Evolutionary conservation across 331 rosid species (phyloP), one percentile per base, ranked within the genome.

Genomic region (Rosa hybrid): DNA sequence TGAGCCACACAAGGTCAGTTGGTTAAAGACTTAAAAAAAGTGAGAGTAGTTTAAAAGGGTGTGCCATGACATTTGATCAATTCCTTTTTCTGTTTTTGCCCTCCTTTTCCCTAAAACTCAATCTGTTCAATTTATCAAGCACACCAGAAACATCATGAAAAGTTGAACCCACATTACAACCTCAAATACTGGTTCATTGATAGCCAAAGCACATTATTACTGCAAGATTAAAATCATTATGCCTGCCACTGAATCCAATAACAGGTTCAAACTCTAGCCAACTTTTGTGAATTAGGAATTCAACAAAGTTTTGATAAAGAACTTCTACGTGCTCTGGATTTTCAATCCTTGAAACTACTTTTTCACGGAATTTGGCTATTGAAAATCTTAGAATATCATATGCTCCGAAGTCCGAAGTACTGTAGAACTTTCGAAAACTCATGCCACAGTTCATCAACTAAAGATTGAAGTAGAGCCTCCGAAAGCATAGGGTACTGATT

Each of bases 1-100:
- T 68, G 76, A 56, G 80, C 80, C 84, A 75, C 27, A 56, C 27
- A 56, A 39, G 60, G 25, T 54, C n/a, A 53, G 23, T 67, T 50
- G 49, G 51, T 76, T 46, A 38, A 76, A 17, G 30, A 38, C 21
- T 34, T 54, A 11, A 0, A 53, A 73, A 73, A 42, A 48, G 72
- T 42, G 64, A 38, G 69, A 16, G 70, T 34, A 5, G 42, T 64
- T 64, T 1, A 27, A 72, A 49, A 72, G 54, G 45, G 60, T 23
- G 76, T 49, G 76, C 76, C 75, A 72, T 16, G 44, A 49, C 44
- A 25, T 72, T 49, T 16, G 42, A 64, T 34, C 42, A 38, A 17
- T 12, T 16, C 25, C 72, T 38, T 67, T 38, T 25, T 5, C 20
- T 6, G 34, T 62, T 5, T 5, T 62, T 30, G 13, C 3, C 12